Evolutionary conservation across 2,329 filamentous ascomycete genomes (phyloP).

Genomic region (Colletotrichum sp.): DNA sequence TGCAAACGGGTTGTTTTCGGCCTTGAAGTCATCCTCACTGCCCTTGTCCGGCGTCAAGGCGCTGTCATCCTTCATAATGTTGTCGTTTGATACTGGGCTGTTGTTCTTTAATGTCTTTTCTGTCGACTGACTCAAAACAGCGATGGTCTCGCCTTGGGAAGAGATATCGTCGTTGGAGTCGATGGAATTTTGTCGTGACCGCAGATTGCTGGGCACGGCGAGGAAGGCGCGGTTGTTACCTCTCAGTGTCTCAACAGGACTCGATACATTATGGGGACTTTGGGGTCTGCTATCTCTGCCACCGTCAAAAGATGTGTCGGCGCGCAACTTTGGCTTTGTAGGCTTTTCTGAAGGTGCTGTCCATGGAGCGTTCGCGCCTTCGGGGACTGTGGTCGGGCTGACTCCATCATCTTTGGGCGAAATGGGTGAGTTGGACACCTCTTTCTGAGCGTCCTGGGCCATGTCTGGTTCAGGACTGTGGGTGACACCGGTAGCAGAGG

Average conservation of each 20-base stretch:
- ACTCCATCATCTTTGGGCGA: slow-evolving; percentile 42
- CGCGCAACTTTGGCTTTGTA: slow-evolving; percentile 49
- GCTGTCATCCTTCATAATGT: slow-evolving; percentile 68
- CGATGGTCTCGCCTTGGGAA: slow-evolving; percentile 67
- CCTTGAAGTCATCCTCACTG: slow-evolving; percentile 76
- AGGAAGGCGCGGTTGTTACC: slow-evolving; percentile 61
- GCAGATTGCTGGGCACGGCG: slow-evolving; percentile 65
- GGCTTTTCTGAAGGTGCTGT: slow-evolving; percentile 26
- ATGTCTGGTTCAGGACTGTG: slow-evolving; percentile 31
- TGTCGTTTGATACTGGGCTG: slow-evolving; percentile 49
- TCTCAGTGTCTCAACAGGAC: slow-evolving; percentile 50
- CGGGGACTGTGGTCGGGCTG: slow-evolving; percentile 43
- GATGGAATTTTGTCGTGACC: slow-evolving; percentile 72
- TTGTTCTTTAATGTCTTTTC: slow-evolving; percentile 44
- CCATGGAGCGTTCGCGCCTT: slow-evolving; percentile 33
- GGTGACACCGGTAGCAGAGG: slow-evolving; percentile 42
- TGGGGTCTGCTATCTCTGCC: slow-evolving; percentile 63
- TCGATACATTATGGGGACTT: slow-evolving; percentile 76
- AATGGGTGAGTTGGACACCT: slow-evolving; percentile 36
- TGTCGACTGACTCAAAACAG: slow-evolving; percentile 51
- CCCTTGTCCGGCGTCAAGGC: slow-evolving; percentile 79
- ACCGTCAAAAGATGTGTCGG: slow-evolving; percentile 68
- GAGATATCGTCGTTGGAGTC: slow-evolving; percentile 67
- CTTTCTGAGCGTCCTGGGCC: slow-evolving; percentile 28
- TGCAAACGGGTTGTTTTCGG: slow-evolving; percentile 83